Evolutionary conservation across 2,329 filamentous ascomycete species (phyloP), one percentile per base, ranked within the genome.

Genomic region (Pseudocercospora macadamiae): DNA sequence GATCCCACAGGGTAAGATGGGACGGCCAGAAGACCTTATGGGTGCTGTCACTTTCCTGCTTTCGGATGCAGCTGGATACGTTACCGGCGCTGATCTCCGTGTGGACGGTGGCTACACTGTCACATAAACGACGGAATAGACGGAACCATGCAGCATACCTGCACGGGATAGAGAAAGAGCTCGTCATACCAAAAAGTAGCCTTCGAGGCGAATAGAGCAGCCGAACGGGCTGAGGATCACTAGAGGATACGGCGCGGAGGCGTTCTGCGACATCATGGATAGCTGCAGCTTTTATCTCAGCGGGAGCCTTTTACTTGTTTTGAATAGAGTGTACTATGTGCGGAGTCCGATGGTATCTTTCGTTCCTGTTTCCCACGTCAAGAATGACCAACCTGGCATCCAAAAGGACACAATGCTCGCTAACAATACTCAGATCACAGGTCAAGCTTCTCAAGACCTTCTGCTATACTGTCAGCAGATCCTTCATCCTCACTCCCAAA

Each of bases 1-100:
- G 54, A 97, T 97, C 62, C 95, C 95, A 0, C 87, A 91, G 72
- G 93, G 92, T 58, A 93, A 93, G 79, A 96, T 97, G 91, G 93
- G 93, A 23, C 83, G 87, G 52, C 93, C 93, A 1, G 87, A 93
- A 73, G 93, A 97, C 70, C 82, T 97, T 57, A 96, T 96, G 89
- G 93, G 93, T 2, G 90, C 93, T 4, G 92, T 96, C 25, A 89
- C 90, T 14, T 96, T 93, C 80, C 79, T 96, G 58, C 84, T 91
- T 37, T 93, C 89, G 59, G 90, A 95, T 69, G 91, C 91, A 2
- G 86, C 86, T 52, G 81, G 80, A 51, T 93, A 93, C 74, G 86
- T 92, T 60, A 87, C 85, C 8, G 83, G 76, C 18, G 71, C 76
- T 58, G 74, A 77, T 64, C 68, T 79, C 49, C 69, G 76, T 19